These are phyloP conservation scores for Exophiala bonariae DNA, from an alignment of 2,329 filamentous ascomycete genomes.

Conservation along the genomic window DNA sequence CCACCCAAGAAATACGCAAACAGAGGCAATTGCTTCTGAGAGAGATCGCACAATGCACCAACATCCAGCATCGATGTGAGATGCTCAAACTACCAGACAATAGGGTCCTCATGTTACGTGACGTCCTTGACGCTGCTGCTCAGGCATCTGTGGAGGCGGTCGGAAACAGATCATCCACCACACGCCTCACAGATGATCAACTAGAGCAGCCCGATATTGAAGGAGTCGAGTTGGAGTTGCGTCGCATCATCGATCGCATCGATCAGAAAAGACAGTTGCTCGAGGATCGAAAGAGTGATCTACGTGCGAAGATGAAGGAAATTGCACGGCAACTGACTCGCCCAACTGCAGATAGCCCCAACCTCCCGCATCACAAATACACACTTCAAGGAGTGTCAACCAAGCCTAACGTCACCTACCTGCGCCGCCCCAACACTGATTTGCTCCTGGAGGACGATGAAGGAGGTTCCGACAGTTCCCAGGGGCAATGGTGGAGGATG, in stretches of 20 bases:
- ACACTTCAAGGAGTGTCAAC: constrained; percentile 60
- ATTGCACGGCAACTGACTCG: constrained; percentile 50
- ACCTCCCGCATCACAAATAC: constrained; percentile 48
- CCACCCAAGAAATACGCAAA: constrained; percentile 48
- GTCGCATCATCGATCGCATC: constrained; percentile 38
- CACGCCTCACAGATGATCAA: constrained; percentile 8
- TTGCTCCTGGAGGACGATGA: constrained; percentile 35
- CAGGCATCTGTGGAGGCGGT: constrained; percentile 36
- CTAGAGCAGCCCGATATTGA: constrained; percentile 18
- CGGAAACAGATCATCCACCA: constrained; percentile 15
- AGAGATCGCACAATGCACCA: constrained; percentile 22
- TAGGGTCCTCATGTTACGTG: constrained; percentile 20
- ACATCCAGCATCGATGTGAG: constrained; percentile 22
- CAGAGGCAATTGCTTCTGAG: constrained; percentile 32
- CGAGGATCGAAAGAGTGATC: constrained; percentile 39
- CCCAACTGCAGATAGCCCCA: constrained; percentile 39
- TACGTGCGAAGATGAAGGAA: constrained; percentile 40
- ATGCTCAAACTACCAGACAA: constrained; percentile 17
- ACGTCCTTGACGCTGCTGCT: constrained; percentile 24
- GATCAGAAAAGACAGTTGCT: constrained; percentile 43
- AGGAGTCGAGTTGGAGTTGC: constrained; percentile 37
- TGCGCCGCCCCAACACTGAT: constrained; percentile 45
- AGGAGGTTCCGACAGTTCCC: constrained; percentile 27
- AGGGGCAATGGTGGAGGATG: constrained; percentile 58
- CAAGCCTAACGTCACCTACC: constrained; percentile 57